A percentile compares a stretch with the other conserved stretches of the same genome.
phyloP scores from a whole-genome alignment of 2,329 filamentous ascomycete genomes.

The Hymenotorrendiella dingleyae region DNA sequence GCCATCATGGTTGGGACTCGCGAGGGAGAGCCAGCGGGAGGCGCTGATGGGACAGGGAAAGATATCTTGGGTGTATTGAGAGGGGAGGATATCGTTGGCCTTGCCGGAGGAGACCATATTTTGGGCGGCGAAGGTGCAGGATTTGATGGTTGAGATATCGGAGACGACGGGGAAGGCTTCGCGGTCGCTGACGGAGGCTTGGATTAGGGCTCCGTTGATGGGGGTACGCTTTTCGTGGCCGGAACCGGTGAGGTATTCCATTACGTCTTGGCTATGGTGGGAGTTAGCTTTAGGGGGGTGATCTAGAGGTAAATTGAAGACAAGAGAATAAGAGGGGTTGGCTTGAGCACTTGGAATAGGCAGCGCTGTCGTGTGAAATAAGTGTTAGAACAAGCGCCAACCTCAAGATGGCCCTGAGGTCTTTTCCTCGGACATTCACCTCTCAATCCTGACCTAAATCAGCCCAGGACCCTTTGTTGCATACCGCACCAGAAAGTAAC shows the following conservation, averaged over 20 bases:
- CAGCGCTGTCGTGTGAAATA: no score
- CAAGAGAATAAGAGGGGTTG: no score
- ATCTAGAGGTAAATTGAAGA: no score
- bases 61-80: conserved; percentile 20
- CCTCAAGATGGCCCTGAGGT: no score
- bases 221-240: conserved; percentile 32
- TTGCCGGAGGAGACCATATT: conserved; percentile 37
- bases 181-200: conserved; percentile 59
- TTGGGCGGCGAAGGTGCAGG: conserved; percentile 33
- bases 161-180: conserved; percentile 43
- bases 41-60: conserved; percentile 45
- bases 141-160: conserved; percentile 31
- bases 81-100: conserved; percentile 40
- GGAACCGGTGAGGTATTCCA: conserved; percentile 51
- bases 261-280: conserved; percentile 48
- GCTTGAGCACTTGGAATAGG: no score
- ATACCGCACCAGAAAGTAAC: no score
- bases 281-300: neutral
- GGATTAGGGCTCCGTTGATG: conserved; percentile 59
- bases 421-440: no score
- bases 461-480: no score
- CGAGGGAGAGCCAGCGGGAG: conserved; percentile 51
- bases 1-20: conserved; percentile 46
- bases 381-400: no score
- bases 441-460: no score